A percentile compares a stretch with the other conserved stretches of the same genome.
These are phyloP conservation scores for Hippophae tibetana DNA, from an alignment of 306 rosid species.

Conservation along the genomic window DNA sequence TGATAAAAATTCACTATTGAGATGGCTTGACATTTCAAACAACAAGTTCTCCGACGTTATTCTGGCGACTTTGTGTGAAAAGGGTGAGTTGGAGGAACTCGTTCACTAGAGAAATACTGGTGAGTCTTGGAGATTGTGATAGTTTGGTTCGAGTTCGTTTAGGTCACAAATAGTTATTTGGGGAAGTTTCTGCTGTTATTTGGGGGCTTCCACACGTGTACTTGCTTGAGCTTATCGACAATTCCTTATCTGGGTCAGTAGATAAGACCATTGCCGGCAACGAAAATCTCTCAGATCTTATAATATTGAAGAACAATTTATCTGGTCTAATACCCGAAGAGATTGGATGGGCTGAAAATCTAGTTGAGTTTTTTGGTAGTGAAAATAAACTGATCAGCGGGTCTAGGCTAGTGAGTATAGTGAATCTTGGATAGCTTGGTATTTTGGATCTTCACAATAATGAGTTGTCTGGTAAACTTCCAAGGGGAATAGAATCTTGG, in stretches of 20 bases:
- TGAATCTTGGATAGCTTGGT: slow-evolving; percentile 51
- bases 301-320: slow-evolving; percentile 51
- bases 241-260: slow-evolving; percentile 53
- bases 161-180: slow-evolving; percentile 46
- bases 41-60: slow-evolving; percentile 51
- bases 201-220: slow-evolving; percentile 75
- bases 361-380: slow-evolving; percentile 44
- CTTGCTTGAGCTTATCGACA: slow-evolving; percentile 50
- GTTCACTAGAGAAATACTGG: slow-evolving; percentile 58
- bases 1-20: slow-evolving; percentile 50
- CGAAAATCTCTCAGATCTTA: slow-evolving; percentile 38
- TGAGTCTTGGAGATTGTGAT: slow-evolving; percentile 44
- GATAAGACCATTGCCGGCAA: slow-evolving; percentile 54
- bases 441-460: slow-evolving; percentile 65
- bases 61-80: slow-evolving; percentile 48
- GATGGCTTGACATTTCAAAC: slow-evolving; percentile 55
- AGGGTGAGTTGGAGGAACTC: slow-evolving; percentile 45
- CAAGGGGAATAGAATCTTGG: slow-evolving; percentile 35
- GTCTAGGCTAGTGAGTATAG: slow-evolving; percentile 39
- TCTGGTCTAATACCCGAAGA: slow-evolving; percentile 62
- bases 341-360: slow-evolving; percentile 51
- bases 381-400: slow-evolving; percentile 42
- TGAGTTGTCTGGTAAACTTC: slow-evolving; percentile 52
- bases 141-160: slow-evolving; percentile 53
- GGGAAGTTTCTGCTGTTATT: slow-evolving; percentile 54